phyloP scores from a whole-genome alignment of 179 eudicot genomes.

The Silene noctiflora region DNA sequence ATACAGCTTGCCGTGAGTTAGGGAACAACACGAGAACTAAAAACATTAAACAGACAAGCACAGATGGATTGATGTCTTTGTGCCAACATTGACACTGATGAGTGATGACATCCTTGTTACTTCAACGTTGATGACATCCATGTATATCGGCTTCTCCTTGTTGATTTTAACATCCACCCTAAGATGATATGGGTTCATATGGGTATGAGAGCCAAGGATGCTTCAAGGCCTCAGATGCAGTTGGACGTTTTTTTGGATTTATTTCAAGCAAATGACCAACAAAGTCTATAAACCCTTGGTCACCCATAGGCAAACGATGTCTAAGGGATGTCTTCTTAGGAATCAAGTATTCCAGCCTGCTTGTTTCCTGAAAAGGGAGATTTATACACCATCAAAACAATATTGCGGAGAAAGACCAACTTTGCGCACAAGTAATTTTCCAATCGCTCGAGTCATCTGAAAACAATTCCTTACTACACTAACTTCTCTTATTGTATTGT shows the following conservation, averaged over 20 bases:
- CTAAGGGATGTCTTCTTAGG: slow-evolving; percentile 93
- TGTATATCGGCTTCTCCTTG: slow-evolving; percentile 8
- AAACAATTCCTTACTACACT: too few species aligned
- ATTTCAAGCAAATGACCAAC: slow-evolving; percentile 74
- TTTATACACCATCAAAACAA: slow-evolving; percentile 6
- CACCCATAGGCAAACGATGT: slow-evolving; percentile 95
- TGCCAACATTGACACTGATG: background rate
- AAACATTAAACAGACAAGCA: slow-evolving; percentile 21
- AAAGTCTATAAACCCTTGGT: slow-evolving; percentile 94
- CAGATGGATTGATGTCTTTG: slow-evolving; percentile 13
- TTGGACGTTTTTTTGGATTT: slow-evolving; percentile 88
- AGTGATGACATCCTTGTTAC: too few species aligned
- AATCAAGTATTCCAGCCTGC: slow-evolving; percentile 82
- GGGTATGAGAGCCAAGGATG: slow-evolving; percentile 99
- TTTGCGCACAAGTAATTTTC: too few species aligned
- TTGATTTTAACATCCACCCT: slow-evolving; percentile 6
- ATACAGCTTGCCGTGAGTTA: slow-evolving; percentile 27
- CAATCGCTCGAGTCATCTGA: too few species aligned
- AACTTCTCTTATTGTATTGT: too few species aligned
- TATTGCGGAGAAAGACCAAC: background rate
- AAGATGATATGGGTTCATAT: slow-evolving; percentile 95
- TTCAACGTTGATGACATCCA: slow-evolving; percentile 10
- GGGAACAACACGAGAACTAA: slow-evolving; percentile 26
- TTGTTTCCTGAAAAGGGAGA: slow-evolving; percentile 62
- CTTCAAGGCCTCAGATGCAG: slow-evolving; percentile 85